These are phyloP conservation scores for Phytophthora lateralis DNA, from an alignment of 352 stramenopile genomes.

Conservation along the genomic window DNA sequence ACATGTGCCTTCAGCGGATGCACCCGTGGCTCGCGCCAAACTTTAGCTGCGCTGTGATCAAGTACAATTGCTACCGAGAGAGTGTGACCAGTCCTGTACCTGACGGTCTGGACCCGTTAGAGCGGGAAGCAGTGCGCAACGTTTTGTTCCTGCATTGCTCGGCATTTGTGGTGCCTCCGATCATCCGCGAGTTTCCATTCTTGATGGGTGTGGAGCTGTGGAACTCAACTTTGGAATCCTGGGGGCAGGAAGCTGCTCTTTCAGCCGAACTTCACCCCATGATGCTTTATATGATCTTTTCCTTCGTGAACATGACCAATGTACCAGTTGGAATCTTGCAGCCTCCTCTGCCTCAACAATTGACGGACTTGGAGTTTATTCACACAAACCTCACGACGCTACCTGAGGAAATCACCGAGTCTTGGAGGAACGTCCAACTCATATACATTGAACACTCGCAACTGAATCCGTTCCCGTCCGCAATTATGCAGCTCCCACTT, in stretches of 20 bases:
- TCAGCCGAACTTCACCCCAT: conserved; percentile 27
- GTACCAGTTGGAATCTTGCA: conserved; percentile 43
- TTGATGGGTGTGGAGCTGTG: conserved; percentile 57
- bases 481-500: conserved; percentile 18
- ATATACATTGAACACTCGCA: conserved; percentile 39
- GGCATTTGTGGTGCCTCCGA: conserved; percentile 35
- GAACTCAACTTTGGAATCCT: conserved; percentile 56
- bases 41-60: conserved; percentile 43
- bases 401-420: conserved; percentile 29
- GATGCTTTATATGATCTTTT: conserved; percentile 43
- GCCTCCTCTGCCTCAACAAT: conserved; percentile 28
- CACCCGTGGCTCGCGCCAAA: conserved; percentile 46
- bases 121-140: conserved; percentile 25
- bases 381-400: conserved; percentile 43
- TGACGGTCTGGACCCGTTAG: conserved; percentile 8
- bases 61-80: conserved; percentile 43
- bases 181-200: conserved; percentile 39
- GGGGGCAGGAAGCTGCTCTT: conserved; percentile 40
- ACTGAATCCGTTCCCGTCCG: conserved; percentile 32
- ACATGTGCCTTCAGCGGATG: conserved; percentile 35
- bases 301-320: conserved; percentile 44
- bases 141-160: conserved; percentile 58
- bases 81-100: conserved; percentile 9
- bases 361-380: conserved; percentile 53
- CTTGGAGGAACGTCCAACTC: conserved; percentile 28